Evolutionary conservation across 2,329 filamentous ascomycete species (phyloP).

Genomic region (Talaromyces sp.): DNA sequence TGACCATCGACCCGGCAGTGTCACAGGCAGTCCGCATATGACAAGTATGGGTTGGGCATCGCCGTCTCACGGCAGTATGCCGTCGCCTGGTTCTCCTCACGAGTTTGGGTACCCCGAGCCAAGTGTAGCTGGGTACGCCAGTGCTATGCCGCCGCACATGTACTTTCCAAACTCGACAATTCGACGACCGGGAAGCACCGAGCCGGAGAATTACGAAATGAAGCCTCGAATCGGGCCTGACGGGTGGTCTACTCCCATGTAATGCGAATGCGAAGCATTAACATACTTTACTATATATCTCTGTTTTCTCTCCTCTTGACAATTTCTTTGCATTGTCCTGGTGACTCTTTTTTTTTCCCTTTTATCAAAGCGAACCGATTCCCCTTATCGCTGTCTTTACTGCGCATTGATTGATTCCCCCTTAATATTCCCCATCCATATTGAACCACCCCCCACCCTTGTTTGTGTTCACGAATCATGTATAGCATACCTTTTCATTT

Average conservation of each 20-base stretch:
- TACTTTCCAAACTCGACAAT: slow-evolving; percentile 68
- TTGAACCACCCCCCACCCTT: background rate
- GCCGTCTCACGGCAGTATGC: slow-evolving; percentile 67
- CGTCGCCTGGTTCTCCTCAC: slow-evolving; percentile 64
- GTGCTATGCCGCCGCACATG: slow-evolving; percentile 53
- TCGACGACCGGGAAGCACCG: slow-evolving; percentile 68
- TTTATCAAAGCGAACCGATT: slow-evolving; percentile 2
- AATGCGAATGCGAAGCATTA: slow-evolving; percentile 2
- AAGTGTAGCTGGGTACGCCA: slow-evolving; percentile 47
- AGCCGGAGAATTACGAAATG: slow-evolving; percentile 62
- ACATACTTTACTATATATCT: too few species aligned
- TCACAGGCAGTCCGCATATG: slow-evolving; percentile 83
- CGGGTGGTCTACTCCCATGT: slow-evolving; percentile 35
- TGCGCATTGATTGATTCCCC: background rate
- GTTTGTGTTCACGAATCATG: background rate
- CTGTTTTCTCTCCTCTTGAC: background rate
- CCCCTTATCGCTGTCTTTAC: background rate
- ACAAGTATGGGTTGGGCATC: slow-evolving; percentile 77
- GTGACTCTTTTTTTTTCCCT: slow-evolving; percentile 1
- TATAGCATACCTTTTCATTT: slow-evolving; percentile 15
- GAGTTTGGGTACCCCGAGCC: slow-evolving; percentile 80
- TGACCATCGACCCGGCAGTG: slow-evolving; percentile 69
- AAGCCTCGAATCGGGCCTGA: slow-evolving; percentile 45
- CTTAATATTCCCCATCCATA: background rate
- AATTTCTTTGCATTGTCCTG: slow-evolving; percentile 20